Base-by-base conservation (phyloP, 2,329 filamentous ascomycete genomes). In the Graphilbum ipis-grandicollis region DNA sequence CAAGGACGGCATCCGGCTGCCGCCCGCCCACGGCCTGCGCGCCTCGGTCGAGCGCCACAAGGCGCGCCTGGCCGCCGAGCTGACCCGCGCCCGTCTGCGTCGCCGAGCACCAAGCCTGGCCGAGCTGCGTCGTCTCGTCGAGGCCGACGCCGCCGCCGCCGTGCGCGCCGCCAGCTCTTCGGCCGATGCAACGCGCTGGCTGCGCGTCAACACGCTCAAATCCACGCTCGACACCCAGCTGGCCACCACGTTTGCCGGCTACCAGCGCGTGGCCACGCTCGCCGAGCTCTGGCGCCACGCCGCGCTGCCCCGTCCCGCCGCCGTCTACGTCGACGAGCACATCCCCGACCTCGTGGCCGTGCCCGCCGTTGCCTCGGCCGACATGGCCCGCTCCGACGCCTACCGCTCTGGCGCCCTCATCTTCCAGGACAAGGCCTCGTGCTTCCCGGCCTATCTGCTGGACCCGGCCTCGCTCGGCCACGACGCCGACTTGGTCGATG, bases 371-470 rank as follows among this genome's bases (percentile, higher is more conserved):
- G 75, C 82, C 3, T 13, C 79, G 1, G 66, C 68, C 28, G 81
- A 93, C 49, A 62, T 94, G 31, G 77, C 74, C 17, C 79, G 75
- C 43, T 77, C 73, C 8, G 57, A 68, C 13, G 79, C 84, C 0
- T 96, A 96, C 54, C 67, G 61, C 13, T 62, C 68, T 1, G 88
- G 88, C 1, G 68, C 75, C 33, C 71, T 96, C 37, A 93, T 96
- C 41, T 62, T 96, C 19, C 90, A 98, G 54, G 90, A 96, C 51
- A 96, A 94, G 56, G 88, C 90, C 0, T 94, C 86, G 1, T 98
- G 90, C 52, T 94, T 98, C 50, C 90, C 90, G 0, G 90, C 88
- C 1, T 90, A 90, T 51, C 63, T 98, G 3, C 62, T 98, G 0
- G 66, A 93, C 36, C 74, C 79, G 0, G 59, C 59, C 0, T 59